Conservation (phyloP, 371 early-diverging fungal genomes). For the Mucor racemosus region DNA sequence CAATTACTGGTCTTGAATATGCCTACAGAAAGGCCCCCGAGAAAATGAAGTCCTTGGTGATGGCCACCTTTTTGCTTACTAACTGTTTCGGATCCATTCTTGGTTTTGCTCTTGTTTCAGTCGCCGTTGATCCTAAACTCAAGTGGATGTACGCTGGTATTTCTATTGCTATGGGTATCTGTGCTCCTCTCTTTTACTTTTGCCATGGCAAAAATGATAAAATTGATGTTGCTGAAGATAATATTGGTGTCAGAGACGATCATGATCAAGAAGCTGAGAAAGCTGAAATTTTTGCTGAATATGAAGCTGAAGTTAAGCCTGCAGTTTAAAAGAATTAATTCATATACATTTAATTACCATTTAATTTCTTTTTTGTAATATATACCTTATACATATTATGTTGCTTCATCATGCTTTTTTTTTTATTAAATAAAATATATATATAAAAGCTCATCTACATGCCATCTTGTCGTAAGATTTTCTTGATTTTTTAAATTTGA, state of each 20-base stretch:
- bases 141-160: slow-evolving; percentile 67
- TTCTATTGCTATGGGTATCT: slow-evolving; percentile 28
- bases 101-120: slow-evolving; percentile 68
- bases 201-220: slow-evolving; percentile 38
- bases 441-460: background rate
- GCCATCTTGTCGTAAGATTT: background rate
- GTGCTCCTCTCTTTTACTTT: slow-evolving; percentile 32
- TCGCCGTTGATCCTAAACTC: slow-evolving; percentile 70
- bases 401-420: background rate
- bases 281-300: slow-evolving; percentile 66
- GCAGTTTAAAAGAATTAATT: background rate
- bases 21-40: slow-evolving; percentile 78
- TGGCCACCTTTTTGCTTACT: slow-evolving; percentile 72
- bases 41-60: slow-evolving; percentile 78
- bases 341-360: background rate
- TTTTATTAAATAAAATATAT: background rate
- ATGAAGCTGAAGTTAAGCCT: slow-evolving; percentile 16
- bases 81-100: slow-evolving; percentile 71
- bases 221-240: slow-evolving; percentile 36
- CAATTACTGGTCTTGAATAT: slow-evolving; percentile 80
- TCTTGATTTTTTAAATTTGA: background rate
- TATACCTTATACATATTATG: background rate
- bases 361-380: background rate
- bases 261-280: slow-evolving; percentile 22
- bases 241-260: slow-evolving; percentile 24